These are phyloP conservation scores for Eutypa lata DNA, from an alignment of 2,329 filamentous ascomycete genomes.

Conservation along the genomic window DNA sequence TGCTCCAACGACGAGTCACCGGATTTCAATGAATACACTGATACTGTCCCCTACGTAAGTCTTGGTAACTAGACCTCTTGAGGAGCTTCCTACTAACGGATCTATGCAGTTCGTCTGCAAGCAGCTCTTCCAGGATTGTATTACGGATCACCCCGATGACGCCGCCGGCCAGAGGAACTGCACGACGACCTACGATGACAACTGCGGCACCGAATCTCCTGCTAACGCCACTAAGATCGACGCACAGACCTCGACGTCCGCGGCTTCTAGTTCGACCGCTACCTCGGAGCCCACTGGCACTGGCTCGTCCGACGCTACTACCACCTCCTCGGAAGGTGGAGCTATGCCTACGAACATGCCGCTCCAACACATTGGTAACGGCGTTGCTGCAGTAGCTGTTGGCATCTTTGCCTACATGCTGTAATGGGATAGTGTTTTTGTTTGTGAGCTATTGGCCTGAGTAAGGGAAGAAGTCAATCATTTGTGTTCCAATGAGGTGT, in stretches of 20 bases:
- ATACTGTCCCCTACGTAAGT: conserved; percentile 43
- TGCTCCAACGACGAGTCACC: conserved; percentile 49
- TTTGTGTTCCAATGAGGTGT: not conserved
- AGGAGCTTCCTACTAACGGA: not conserved
- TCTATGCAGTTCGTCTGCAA: conserved; percentile 47
- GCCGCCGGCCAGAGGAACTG: conserved; percentile 44
- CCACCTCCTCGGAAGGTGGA: conserved; percentile 20
- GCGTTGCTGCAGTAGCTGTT: conserved; percentile 46
- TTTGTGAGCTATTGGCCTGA: not conserved
- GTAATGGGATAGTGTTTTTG: conserved; percentile 33
- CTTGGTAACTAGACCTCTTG: not conserved
- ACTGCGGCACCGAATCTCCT: conserved; percentile 45
- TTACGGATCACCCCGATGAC: conserved; percentile 37
- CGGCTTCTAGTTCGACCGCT: conserved; percentile 21
- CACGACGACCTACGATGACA: conserved; percentile 41
- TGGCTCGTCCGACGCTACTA: conserved; percentile 12
- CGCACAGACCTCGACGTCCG: conserved; percentile 22
- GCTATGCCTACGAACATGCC: conserved; percentile 20
- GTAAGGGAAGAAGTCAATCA: not conserved
- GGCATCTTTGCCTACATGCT: conserved; percentile 52
- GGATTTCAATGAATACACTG: conserved; percentile 49
- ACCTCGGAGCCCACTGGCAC: conserved; percentile 19
- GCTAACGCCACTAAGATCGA: conserved; percentile 29
- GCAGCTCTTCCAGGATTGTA: conserved; percentile 47
- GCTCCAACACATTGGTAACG: conserved; percentile 37